Evolutionary conservation across 2,329 filamentous ascomycete species (phyloP).

Genomic region (Microcyclospora pomicola): DNA sequence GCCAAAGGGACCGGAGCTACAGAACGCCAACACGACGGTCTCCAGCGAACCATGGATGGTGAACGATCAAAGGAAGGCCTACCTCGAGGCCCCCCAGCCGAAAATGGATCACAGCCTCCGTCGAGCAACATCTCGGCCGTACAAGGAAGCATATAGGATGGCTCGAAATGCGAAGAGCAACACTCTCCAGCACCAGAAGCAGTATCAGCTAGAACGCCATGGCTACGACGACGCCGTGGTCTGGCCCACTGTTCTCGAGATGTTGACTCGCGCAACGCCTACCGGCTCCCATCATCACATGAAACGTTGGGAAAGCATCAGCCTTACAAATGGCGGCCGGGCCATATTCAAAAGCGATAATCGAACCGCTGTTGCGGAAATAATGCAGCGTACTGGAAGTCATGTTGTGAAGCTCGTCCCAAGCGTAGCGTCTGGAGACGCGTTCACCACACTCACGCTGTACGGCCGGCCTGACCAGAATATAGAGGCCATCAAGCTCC

Average conservation of each 20-base stretch:
- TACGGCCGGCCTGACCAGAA: slow-evolving; percentile 11
- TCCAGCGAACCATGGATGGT: no score
- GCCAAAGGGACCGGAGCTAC: no score
- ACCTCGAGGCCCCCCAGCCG: no score
- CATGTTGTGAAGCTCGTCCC: slow-evolving; percentile 11
- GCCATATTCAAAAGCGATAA: slow-evolving; percentile 10
- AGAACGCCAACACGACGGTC: no score
- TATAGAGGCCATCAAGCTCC: slow-evolving; percentile 6
- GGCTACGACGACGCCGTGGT: not conserved
- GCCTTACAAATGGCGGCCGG: slow-evolving; percentile 8
- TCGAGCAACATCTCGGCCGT: no score
- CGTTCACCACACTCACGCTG: slow-evolving; percentile 11
- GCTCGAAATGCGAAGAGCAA: not conserved
- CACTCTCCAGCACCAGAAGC: not conserved
- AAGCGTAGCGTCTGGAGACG: not conserved
- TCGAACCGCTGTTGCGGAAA: slow-evolving; percentile 12
- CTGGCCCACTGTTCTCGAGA: slow-evolving; percentile 7
- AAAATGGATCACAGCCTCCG: no score
- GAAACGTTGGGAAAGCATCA: slow-evolving; percentile 11
- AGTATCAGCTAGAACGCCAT: slow-evolving; percentile 4
- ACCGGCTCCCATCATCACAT: slow-evolving; percentile 3
- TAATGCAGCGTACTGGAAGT: slow-evolving; percentile 19
- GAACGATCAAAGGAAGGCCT: no score
- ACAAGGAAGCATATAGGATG: no score
- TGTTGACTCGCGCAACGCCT: slow-evolving; percentile 9